Conservation (phyloP, 441 rosid species). For the Corymbia calophylla region DNA sequence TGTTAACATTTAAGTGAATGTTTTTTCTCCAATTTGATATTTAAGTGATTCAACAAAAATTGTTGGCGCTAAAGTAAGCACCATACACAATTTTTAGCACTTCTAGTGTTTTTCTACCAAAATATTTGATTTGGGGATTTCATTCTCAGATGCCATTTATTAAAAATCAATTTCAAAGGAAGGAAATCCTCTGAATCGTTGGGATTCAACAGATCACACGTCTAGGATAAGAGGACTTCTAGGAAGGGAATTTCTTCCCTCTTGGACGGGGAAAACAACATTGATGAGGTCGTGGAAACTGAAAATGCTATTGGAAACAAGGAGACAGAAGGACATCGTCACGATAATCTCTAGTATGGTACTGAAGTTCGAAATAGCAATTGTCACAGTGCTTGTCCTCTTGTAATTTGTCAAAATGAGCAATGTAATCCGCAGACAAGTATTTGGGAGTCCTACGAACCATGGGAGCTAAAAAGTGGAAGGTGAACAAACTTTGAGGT, state of each 20-base stretch:
- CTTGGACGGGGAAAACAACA: not conserved
- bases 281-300: not conserved
- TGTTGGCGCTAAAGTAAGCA: too few species aligned
- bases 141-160: not conserved
- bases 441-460: fast-evolving
- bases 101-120: too few species aligned
- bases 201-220: not conserved
- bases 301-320: too few species aligned
- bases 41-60: too few species aligned
- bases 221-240: not conserved
- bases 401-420: not conserved
- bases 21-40: too few species aligned
- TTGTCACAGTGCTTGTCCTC: not conserved
- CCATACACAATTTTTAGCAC: too few species aligned
- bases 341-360: not conserved
- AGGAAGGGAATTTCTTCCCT: not conserved
- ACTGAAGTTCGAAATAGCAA: not conserved
- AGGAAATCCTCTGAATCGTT: not conserved
- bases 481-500: not conserved
- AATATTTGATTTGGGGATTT: too few species aligned
- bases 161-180: not conserved
- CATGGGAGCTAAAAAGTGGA: not conserved
- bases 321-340: not conserved
- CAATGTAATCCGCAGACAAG: too few species aligned
- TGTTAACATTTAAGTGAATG: too few species aligned